Evolutionary conservation across 805 yeast species (phyloP), one percentile per base, ranked within the genome.

Genomic region (Ogataea pilisensis): DNA sequence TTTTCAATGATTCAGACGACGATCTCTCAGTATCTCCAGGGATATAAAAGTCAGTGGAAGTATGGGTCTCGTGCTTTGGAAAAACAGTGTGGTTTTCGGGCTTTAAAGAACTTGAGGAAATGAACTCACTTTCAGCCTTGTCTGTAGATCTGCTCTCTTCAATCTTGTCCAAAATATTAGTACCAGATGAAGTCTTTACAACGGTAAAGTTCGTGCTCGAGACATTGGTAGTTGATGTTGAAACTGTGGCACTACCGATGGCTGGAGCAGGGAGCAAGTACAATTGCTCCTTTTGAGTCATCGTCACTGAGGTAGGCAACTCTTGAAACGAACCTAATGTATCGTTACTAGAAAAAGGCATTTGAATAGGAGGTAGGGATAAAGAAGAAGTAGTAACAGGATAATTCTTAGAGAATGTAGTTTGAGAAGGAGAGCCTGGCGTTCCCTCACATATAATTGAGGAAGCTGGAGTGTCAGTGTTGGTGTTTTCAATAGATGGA

Each of bases 391-490:
- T 22, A 5, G 7, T 11, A 8, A 14, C 6, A 14, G 29, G 12
- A 13, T 28, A 16, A 7, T 8, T 11, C 19, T 14, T 14, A 17
- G 35, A 9, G 17, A 20, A 12, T 4, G 27, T 21, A 16, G 31
- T 12, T 8, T 37, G 34, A 4, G 19, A 16, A 4, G 38, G 33
- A 19, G 45, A 38, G 27, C 29, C 20, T n/a, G 36, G 30, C 6
- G 8, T 24, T 8, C 25, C 25, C 4, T 46, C 53, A 14, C 44
- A 45, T 9, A 43, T 44, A 14, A 51, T 47, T 3, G 54, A 52
- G 12, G 56, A 52, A 11, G 54, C 51, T 2, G 56, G 53, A 3
- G 56, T 52, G 35, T 46, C 52, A 25, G 38, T 45, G 25, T 19
- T 19, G 25, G 33, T 30, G 21, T 39, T 34, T 12, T 50, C 56